These are phyloP conservation scores for Scheffersomyces illinoinensis DNA, from an alignment of 1,139 yeast species.

Conservation along the genomic window DNA sequence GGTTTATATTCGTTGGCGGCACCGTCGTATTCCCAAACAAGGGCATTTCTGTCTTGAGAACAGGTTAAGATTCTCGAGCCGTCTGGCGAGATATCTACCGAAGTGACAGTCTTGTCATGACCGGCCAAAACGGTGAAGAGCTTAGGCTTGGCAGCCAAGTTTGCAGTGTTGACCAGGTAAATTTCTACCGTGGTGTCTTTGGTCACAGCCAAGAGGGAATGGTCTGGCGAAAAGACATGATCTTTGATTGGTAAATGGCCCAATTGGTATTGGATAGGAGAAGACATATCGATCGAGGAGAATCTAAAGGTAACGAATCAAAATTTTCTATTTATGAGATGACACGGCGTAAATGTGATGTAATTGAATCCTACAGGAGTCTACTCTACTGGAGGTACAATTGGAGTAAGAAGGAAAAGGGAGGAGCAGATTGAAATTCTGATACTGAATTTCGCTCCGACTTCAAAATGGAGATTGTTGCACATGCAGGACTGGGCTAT, in stretches of 20 bases:
- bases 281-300: conserved; percentile 16
- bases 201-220: conserved; percentile 73
- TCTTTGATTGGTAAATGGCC: conserved; percentile 88
- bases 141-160: conserved; percentile 37
- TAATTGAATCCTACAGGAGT: conserved; percentile 24
- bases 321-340: background rate
- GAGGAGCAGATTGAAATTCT: background rate
- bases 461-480: background rate
- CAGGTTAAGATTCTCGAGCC: conserved; percentile 89
- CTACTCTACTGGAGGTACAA: conserved; percentile 31
- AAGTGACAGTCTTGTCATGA: conserved; percentile 94
- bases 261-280: conserved; percentile 54
- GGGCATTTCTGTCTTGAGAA: conserved; percentile 96
- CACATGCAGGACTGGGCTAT: background rate
- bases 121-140: conserved; percentile 67
- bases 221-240: conserved; percentile 80
- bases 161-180: conserved; percentile 50
- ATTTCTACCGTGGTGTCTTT: conserved; percentile 76
- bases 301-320: background rate
- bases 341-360: background rate
- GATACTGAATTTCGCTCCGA: background rate
- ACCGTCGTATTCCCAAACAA: conserved; percentile 81
- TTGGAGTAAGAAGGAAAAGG: background rate
- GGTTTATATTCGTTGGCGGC: conserved; percentile 64
- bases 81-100: conserved; percentile 86